Percentiles rank a stretch among this genome's conserved stretches.
Evolutionary conservation across 2,329 filamentous ascomycete genomes (phyloP).

Genomic region (Cadophora luteo-olivacea): DNA sequence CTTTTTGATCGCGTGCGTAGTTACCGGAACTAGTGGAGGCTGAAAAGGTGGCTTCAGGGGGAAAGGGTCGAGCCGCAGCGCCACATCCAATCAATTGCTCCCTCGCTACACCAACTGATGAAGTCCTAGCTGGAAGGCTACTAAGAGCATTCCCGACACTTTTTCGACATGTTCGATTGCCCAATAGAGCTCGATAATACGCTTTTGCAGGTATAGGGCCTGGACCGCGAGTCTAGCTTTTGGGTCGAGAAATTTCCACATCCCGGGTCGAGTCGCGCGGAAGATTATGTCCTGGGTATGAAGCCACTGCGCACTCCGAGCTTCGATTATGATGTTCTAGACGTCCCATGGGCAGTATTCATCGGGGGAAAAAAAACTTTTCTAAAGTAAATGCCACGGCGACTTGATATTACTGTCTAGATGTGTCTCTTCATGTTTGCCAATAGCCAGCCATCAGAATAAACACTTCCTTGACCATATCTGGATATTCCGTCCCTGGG

Average conservation of each 20-base stretch:
- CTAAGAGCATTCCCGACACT: neutral
- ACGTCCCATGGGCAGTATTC: neutral
- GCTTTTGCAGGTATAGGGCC: neutral
- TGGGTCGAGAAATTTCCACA: neutral
- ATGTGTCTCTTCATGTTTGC: neutral
- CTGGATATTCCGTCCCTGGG: neutral
- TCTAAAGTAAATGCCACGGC: neutral
- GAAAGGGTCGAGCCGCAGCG: constrained; percentile 2
- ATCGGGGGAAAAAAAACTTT: too few relatives aligned
- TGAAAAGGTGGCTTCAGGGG: neutral
- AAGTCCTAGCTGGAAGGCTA: neutral
- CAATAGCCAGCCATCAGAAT: neutral
- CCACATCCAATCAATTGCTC: neutral
- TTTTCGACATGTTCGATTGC: neutral
- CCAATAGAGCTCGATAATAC: neutral
- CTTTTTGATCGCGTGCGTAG: constrained; percentile 4
- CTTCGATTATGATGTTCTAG: neutral
- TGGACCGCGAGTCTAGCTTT: neutral
- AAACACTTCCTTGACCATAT: neutral
- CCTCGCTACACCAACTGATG: neutral
- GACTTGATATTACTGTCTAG: neutral
- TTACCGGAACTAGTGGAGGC: constrained; percentile 8
- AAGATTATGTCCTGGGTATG: too few relatives aligned
- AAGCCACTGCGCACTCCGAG: neutral
- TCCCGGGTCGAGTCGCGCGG: neutral